phyloP scores from a whole-genome alignment of 192 early-diverging fungal genomes.

The Coemansia sp. region DNA sequence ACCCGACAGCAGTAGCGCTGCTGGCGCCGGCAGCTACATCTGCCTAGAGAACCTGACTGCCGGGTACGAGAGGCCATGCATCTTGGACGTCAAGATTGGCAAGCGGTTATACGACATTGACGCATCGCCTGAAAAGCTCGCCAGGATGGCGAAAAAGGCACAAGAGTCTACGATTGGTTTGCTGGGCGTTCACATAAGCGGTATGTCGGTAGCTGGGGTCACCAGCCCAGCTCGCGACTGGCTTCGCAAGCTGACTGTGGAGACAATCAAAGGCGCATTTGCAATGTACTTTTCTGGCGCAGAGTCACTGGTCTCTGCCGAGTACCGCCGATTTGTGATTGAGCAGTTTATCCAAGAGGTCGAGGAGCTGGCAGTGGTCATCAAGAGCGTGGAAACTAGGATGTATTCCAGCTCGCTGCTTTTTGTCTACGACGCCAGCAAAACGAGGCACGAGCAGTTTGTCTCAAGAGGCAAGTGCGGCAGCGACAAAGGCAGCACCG shows the following conservation, averaged over 20 bases:
- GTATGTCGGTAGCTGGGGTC: slow-evolving; percentile 59
- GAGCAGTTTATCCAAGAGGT: slow-evolving; percentile 61
- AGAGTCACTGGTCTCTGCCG: slow-evolving; percentile 34
- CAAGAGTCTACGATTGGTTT: slow-evolving; percentile 60
- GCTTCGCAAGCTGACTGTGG: slow-evolving; percentile 26
- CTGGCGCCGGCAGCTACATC: slow-evolving; percentile 42
- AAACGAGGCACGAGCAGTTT: slow-evolving; percentile 50
- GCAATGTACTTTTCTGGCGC: slow-evolving; percentile 60
- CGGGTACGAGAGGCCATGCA: slow-evolving; percentile 68
- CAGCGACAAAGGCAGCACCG: background rate
- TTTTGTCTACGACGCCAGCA: slow-evolving; percentile 77
- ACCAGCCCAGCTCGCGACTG: slow-evolving; percentile 11
- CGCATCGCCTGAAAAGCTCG: slow-evolving; percentile 67
- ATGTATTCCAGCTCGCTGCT: slow-evolving; percentile 75
- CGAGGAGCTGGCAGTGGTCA: slow-evolving; percentile 54
- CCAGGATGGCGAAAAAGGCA: slow-evolving; percentile 64
- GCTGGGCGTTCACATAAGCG: slow-evolving; percentile 69
- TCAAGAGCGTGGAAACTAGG: slow-evolving; percentile 56
- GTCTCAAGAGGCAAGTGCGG: slow-evolving; percentile 22
- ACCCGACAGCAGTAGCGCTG: background rate
- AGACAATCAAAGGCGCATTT: slow-evolving; percentile 60
- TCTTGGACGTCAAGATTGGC: slow-evolving; percentile 89
- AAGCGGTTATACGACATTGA: slow-evolving; percentile 69
- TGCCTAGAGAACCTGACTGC: slow-evolving; percentile 75
- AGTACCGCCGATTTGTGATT: slow-evolving; percentile 57